Base-by-base conservation (phyloP, 768 basidiomycete genomes). In the Mycena epipterygia region DNA sequence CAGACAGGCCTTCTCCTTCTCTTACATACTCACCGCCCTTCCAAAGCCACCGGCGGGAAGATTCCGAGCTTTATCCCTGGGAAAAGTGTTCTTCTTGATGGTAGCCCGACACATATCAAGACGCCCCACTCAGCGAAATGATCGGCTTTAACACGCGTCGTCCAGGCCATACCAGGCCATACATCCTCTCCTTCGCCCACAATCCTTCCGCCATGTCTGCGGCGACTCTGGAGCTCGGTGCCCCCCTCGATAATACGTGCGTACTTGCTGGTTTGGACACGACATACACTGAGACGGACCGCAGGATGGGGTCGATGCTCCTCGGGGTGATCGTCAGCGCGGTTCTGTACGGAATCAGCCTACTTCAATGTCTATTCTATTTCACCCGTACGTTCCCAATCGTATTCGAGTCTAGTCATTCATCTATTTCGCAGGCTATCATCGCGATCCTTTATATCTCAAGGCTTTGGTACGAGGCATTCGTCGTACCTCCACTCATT, bases 351-450 rank as follows among this genome's bases (percentile, higher is more conserved):
- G 86, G 85, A 65, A 83, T 88, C 12, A 83, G 83, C 11, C 79
- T 81, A 16, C 72, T 87, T 13, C 88, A 89, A 72, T 84, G 84
- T 0, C 85, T 83, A 78, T 83, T 82, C 65, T 89, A 89, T 70
- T 88, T 78, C 63, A 79, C 74, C 14, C 79, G 84, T 83, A 61
- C 32, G 79, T 63, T 32, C n/a, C 25, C 21, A n/a, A 7, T 46
- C 41, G 17, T 13, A 5, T 5, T 23, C 52, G 29, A 16, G 16
- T 64, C 21, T 14, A n/a, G 32, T 29, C 29, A 29, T 30, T 42
- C 51, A 23, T n/a, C 6, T 27, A 3, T 35, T 37, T 33, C 27
- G 1, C 44, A 84, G 83, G 75, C 30, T 82, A 86, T 71, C 80
- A 78, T 16, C 79, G 79, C 29, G 88, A 89, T 61, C 74, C 72